Evolutionary conservation across 352 stramenopile genomes (phyloP), one percentile per base, ranked within the genome.

Genomic region (Globisporangium ultimum): DNA sequence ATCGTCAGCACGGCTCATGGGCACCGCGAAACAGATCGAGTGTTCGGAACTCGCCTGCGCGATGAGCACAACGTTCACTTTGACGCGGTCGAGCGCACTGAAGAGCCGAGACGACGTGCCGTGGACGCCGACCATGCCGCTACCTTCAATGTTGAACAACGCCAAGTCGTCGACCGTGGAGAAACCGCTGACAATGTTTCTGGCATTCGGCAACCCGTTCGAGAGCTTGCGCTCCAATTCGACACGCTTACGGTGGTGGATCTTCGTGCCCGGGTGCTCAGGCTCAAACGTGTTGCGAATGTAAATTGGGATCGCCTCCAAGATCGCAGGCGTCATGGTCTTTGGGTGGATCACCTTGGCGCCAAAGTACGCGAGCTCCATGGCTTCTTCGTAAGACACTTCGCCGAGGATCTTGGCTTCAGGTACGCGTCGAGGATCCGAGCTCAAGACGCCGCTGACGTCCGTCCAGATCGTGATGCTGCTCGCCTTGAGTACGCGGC

Each of bases 301-400:
- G 68, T 89, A 98, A 60, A 99, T 98, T 6, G 97, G 97, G 60
- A 99, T 98, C 64, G 74, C 88, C n/a, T 90, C 83, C 15, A 79
- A 58, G 28, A 96, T 84, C 21, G 86, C 88, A 4, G 93, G 91
- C 13, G 78, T 87, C 96, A 99, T 98, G 34, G 96, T 97, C 82
- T 98, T 98, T 7, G 96, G 96, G 67, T 99, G 96, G 17, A 99
- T 88, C 36, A 98, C 96, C 71, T 99, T 98, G 14, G 97, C 97
- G 24, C 97, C 97, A 71, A 99, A 99, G 70, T 98, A 98, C 10
- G 96, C 96, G 28, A 99, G 79, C 75, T 99, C 97, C 92, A 99
- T 98, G 40, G 97, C 97, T 72, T 99, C 96, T 67, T 98, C 94
- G 75, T 98, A 99, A 32, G 86, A 97, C 17, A 99, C 80, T 66